Conservation (phyloP, 257 asterid species). For the Penstemon barbatus region DNA sequence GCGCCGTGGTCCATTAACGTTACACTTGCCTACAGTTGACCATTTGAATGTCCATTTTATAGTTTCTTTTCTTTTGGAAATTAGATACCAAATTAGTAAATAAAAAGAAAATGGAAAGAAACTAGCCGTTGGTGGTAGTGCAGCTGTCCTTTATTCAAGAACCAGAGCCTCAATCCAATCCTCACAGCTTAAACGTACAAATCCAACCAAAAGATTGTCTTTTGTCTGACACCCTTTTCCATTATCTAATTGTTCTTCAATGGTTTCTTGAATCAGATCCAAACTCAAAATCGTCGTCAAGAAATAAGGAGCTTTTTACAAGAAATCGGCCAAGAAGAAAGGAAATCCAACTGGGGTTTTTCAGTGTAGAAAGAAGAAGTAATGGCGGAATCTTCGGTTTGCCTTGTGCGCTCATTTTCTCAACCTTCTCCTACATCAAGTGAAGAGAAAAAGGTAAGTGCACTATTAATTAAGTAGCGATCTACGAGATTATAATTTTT, state of each 20-base stretch:
- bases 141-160: slow-evolving; percentile 22
- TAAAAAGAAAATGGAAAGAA: slow-evolving; percentile 1
- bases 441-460: slow-evolving; percentile 49
- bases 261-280: slow-evolving; percentile 29
- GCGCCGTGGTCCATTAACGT: too few relatives aligned
- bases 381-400: slow-evolving; percentile 72
- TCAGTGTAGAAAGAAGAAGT: slow-evolving; percentile 14
- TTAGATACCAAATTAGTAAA: background rate
- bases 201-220: slow-evolving; percentile 10
- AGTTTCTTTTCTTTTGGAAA: too few relatives aligned
- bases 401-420: slow-evolving; percentile 57
- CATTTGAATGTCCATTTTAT: too few relatives aligned
- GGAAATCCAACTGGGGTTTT: background rate
- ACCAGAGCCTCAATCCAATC: slow-evolving; percentile 15
- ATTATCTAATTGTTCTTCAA: slow-evolving; percentile 21
- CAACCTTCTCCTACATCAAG: slow-evolving; percentile 51
- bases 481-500: background rate
- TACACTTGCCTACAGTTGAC: too few relatives aligned
- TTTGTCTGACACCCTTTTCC: slow-evolving; percentile 22
- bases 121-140: slow-evolving; percentile 45
- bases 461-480: background rate
- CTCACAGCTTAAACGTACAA: background rate
- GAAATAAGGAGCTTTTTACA: background rate
- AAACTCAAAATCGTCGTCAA: background rate
- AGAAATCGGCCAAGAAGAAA: slow-evolving; percentile 14